phyloP scores from a whole-genome alignment of 73 alveolate species.

The Paramecium octaurelia region DNA sequence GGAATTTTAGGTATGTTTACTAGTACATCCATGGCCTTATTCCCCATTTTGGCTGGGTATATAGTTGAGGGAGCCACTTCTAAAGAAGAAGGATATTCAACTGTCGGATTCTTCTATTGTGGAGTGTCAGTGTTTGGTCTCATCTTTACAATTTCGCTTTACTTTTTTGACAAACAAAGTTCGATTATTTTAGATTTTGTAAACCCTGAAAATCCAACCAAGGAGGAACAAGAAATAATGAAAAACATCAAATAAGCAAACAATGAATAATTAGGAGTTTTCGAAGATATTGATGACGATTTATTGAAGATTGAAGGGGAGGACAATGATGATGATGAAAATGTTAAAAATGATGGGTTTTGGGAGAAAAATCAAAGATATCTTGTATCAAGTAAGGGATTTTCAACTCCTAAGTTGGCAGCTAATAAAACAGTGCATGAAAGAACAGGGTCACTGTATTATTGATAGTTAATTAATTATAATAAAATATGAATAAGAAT shows the following conservation, averaged over 20 bases:
- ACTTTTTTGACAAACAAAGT: conserved; percentile 18
- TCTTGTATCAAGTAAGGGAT: conserved; percentile 4
- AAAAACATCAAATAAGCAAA: background rate
- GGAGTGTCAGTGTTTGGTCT: background rate
- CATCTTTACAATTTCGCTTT: background rate
- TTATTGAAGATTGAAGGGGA: background rate
- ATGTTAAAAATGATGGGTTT: background rate
- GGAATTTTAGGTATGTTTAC: conserved; percentile 7
- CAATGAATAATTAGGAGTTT: background rate
- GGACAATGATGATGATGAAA: background rate
- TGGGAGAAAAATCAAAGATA: background rate
- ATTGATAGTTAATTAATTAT: background rate
- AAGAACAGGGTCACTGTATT: background rate
- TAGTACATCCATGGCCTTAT: background rate
- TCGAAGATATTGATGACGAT: conserved; percentile 4
- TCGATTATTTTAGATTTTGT: background rate
- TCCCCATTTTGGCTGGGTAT: conserved; percentile 8
- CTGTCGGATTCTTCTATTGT: background rate
- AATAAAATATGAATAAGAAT: background rate
- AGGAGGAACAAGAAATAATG: background rate
- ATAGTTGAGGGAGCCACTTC: background rate
- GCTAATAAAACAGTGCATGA: background rate
- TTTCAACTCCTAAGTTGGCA: background rate
- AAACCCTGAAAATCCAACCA: background rate
- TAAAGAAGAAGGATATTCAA: conserved; percentile 26